Evolutionary conservation across 352 stramenopile species (phyloP), one percentile per base, ranked within the genome.

Genomic region (Elongisporangium prolatum): DNA sequence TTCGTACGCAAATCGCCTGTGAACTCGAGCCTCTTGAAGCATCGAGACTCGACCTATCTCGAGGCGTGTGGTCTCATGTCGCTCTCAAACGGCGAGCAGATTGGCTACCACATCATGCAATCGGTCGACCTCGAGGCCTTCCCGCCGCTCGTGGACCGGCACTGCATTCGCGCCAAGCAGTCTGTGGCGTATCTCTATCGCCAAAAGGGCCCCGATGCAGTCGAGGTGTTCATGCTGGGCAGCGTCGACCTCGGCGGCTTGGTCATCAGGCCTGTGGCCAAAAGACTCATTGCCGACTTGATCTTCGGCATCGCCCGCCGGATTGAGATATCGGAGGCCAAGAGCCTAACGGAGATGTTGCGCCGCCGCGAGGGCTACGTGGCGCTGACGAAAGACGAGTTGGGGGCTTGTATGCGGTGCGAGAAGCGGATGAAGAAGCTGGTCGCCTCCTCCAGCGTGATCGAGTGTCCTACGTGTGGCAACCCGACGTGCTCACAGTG

Each of bases 221-320:
- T 89, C 6, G 75, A 89, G 21, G 72, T 89, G 14, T 89, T 87
- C 57, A 82, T 84, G 74, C 63, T 83, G 17, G 79, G 72, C 21
- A 76, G 80, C 25, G 67, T 85, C 28, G 67, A 78, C 49, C 71
- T 84, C 21, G 59, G 67, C 11, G 75, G 76, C 14, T 17, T 11
- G 68, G 74, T 87, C 11, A 57, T 81, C 28, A 58, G 60, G 14
- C 67, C 74, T 1, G 52, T 89, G 22, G 68, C 62, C n/a, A 69
- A 79, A 40, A 69, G 73, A 52, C 72, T 86, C 49, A 64, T 69
- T 2, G 52, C 69, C 2, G 74, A 84, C 21, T 61, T 65, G 47
- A 50, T 75, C 49, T 65, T 79, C 48, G 60, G 59, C 21, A 61
- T 80, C 48, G 64, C 65, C n/a, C 64, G 61, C 10, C 18, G 71